Evolutionary conservation across 495 filamentous ascomycete species (phyloP), one percentile per base, ranked within the genome.

Genomic region (Penicillium riverlandense): DNA sequence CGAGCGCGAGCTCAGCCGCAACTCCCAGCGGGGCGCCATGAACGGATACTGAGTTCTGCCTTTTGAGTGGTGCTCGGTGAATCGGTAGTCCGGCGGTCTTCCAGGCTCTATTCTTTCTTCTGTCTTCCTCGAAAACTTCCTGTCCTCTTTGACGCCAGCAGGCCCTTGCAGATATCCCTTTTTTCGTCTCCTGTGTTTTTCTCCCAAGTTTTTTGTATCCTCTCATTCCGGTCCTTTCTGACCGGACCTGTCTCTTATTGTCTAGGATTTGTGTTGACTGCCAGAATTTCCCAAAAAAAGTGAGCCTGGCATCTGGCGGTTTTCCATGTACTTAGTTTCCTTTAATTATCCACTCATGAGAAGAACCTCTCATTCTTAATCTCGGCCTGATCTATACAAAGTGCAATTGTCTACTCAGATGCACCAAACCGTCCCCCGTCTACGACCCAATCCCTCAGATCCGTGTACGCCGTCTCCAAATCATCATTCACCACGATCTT

Each of bases 11-110:
- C 74, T 97, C 56, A 97, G 94, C 84, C 81, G 92, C 58, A 88
- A 88, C 74, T 95, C 89, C 39, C 89, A 96, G 71, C 80, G 92
- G 55, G 86, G 90, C 78, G 95, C 88, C 35, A 95, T 97, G 90
- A 97, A 98, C 63, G 92, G 92, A 62, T 95, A 95, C 71, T 92
- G 85, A 68, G 35, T n/a, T 41, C 29, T 39, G 22, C 22, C 22
- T 22, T 4, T 22, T 22, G 22, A 22, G 22, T 22, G 22, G 22
- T 22, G 22, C 22, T 22, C 22, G 22, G 22, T 22, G 22, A 22
- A 22, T 22, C 22, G 22, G 22, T 22, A 22, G 22, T 22, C 22
- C 22, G 22, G 22, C 4, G 22, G 22, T 22, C 22, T 22, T 48
- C 43, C 32, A 36, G 35, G 27, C 34, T 35, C 11, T 37, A 15